These are phyloP conservation scores for Lachnellula cervina DNA, from an alignment of 2,329 filamentous ascomycete species.

Conservation along the genomic window DNA sequence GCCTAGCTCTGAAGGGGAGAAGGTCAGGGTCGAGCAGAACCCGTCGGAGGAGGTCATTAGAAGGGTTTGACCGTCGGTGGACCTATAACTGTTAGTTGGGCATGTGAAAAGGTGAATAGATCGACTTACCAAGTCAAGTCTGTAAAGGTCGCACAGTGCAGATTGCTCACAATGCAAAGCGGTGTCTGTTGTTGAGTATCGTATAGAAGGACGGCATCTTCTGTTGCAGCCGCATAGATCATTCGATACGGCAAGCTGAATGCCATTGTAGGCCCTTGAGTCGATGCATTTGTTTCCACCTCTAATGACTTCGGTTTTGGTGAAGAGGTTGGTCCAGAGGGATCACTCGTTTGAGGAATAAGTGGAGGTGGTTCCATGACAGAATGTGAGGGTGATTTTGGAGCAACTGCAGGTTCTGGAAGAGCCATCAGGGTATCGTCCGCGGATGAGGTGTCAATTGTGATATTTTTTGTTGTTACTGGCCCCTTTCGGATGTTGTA, in stretches of 20 bases:
- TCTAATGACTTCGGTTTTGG: conserved; percentile 33
- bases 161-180: conserved; percentile 89
- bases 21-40: conserved; percentile 90
- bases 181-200: conserved; percentile 96
- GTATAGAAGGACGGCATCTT: conserved; percentile 90
- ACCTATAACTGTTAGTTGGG: conserved; percentile 46
- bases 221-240: conserved; percentile 93
- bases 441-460: conserved; percentile 84
- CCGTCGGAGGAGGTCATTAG: conserved; percentile 98
- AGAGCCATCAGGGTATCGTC: conserved; percentile 80
- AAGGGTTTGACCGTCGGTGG: conserved; percentile 69
- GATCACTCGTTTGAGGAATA: conserved; percentile 45
- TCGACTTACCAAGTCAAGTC: conserved; percentile 81
- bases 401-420: conserved; percentile 67
- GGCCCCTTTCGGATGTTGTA: conserved; percentile 71
- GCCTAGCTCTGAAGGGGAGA: conserved; percentile 77
- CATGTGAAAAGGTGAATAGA: conserved; percentile 13
- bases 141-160: conserved; percentile 96
- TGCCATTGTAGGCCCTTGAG: conserved; percentile 60
- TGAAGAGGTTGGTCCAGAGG: conserved; percentile 50
- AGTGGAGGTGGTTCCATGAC: conserved; percentile 79
- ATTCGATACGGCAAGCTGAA: conserved; percentile 90
- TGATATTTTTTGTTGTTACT: conserved; percentile 78
- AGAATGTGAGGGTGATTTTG: conserved; percentile 50
- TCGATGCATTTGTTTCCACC: conserved; percentile 43